Conservation (phyloP, 2,329 filamentous ascomycete genomes). For the Arthrobotrys megalospora region DNA sequence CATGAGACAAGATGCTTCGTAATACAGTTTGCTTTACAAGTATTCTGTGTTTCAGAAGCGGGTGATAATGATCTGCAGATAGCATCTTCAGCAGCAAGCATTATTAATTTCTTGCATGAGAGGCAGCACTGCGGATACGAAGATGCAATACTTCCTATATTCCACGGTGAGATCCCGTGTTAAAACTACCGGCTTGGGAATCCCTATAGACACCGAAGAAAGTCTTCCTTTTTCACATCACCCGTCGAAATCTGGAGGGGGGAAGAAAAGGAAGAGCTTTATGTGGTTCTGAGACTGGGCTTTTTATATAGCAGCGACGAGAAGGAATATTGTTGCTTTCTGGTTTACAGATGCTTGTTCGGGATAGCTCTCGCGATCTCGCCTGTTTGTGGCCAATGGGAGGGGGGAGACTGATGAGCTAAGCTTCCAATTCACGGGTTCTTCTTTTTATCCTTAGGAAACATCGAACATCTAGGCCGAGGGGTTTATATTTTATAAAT, state of each 20-base stretch:
- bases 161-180: conserved; percentile 47
- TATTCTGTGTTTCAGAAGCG: conserved; percentile 23
- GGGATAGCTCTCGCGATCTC: conserved; percentile 52
- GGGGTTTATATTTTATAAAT: conserved; percentile 32
- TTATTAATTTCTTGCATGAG: conserved; percentile 29
- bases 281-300: conserved; percentile 3
- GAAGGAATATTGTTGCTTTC: conserved; percentile 58
- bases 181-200: conserved; percentile 40
- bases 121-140: conserved; percentile 13
- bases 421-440: conserved; percentile 20
- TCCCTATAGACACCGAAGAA: conserved; percentile 44
- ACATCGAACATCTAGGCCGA: background rate
- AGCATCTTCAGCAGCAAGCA: conserved; percentile 1
- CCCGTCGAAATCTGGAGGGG: conserved; percentile 42
- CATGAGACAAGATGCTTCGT: conserved; percentile 23
- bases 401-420: conserved; percentile 16
- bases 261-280: background rate
- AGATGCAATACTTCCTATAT: conserved; percentile 40
- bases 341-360: conserved; percentile 56
- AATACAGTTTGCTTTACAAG: background rate
- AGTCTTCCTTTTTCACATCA: conserved; percentile 16
- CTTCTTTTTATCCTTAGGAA: background rate
- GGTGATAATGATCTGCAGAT: conserved; percentile 25
- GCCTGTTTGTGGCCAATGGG: conserved; percentile 35
- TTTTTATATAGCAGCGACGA: conserved; percentile 34